Evolutionary conservation across 768 basidiomycete species (phyloP), one percentile per base, ranked within the genome.

Genomic region (Pleurotus pulmonarius): DNA sequence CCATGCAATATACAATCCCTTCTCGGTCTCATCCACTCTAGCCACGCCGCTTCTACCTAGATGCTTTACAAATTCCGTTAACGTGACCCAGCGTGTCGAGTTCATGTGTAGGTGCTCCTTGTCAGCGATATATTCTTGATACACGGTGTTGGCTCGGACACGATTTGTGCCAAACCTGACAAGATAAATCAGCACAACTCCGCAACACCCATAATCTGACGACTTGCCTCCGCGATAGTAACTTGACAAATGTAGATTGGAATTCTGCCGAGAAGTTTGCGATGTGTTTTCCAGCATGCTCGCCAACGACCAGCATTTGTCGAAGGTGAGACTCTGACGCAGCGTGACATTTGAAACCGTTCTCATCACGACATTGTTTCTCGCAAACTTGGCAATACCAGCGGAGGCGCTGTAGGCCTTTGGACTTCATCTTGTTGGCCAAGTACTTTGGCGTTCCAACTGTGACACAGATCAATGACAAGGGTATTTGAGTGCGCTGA

Each of bases 381-480:
- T 98, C 76, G 83, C 97, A 98, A 62, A 98, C 92, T 79, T 99
- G 96, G 67, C 96, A 98, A 74, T 92, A 99, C 96, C 95, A 98
- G 60, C 95, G 83, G 60, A 98, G 83, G 65, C 94, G 86, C 71
- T 97, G 96, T 48, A 96, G 78, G 64, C 94, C 96, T 68, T 98
- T 98, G 57, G 94, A 89, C 75, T 98, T 98, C 90, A 96, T 95
- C 72, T 92, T 90, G 71, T 98, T 98, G 18, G 92, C 93, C 59
- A 95, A 74, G 71, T 82, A 89, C 72, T 94, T 94, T 22, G 92
- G 90, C 5, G 92, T 92, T 67, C 92, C 92, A 63, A 89, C 92
- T 92, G 39, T 34, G 34, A 45, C 62, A 16, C 56, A 56, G 26
- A 40, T 26, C 16, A 3, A 5, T 51, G 39, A 0, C 43, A 16